A percentile compares a stretch with the other conserved stretches of the same genome.
These are phyloP conservation scores for Ceratobasidium sp. DNA, from an alignment of 1,284 basidiomycete genomes.

Conservation along the genomic window DNA sequence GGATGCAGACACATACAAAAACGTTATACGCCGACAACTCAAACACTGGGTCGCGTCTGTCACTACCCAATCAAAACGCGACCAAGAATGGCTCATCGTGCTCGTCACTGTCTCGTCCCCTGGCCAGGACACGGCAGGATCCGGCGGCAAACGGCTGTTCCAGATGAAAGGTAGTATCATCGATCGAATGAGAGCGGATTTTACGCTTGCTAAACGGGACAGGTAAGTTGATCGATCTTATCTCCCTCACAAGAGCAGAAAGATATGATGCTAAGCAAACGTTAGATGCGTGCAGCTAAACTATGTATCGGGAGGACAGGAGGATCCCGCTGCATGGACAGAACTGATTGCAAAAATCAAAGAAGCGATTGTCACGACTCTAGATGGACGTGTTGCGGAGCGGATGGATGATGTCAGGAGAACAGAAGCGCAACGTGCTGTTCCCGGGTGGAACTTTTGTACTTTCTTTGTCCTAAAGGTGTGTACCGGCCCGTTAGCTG, in stretches of 20 bases:
- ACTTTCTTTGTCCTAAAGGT: constrained; percentile 97
- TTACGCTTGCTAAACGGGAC: constrained; percentile 90
- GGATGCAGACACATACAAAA: constrained; percentile 90
- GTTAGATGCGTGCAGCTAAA: constrained; percentile 83
- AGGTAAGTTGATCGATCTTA: constrained; percentile 66
- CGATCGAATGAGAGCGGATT: constrained; percentile 94
- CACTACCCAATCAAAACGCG: constrained; percentile 69
- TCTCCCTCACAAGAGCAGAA: too few species aligned
- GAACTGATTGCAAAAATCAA: constrained; percentile 92
- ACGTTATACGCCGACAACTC: constrained; percentile 83
- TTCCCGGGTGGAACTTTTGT: constrained; percentile 97
- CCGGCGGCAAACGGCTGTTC: constrained; percentile 74
- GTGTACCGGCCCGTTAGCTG: constrained; percentile 20
- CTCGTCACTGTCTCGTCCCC: constrained; percentile 76
- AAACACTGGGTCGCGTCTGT: constrained; percentile 89
- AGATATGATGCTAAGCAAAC: background rate
- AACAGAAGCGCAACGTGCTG: constrained; percentile 86
- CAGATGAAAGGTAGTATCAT: constrained; percentile 86
- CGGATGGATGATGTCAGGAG: constrained; percentile 90
- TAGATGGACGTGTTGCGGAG: constrained; percentile 82
- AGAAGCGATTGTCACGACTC: constrained; percentile 85
- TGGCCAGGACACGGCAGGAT: constrained; percentile 67
- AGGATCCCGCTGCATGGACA: constrained; percentile 89
- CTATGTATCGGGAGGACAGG: constrained; percentile 71
- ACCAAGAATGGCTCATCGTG: constrained; percentile 91